Conservation (phyloP, 345 rosid genomes). For the Erucastrum elatum region DNA sequence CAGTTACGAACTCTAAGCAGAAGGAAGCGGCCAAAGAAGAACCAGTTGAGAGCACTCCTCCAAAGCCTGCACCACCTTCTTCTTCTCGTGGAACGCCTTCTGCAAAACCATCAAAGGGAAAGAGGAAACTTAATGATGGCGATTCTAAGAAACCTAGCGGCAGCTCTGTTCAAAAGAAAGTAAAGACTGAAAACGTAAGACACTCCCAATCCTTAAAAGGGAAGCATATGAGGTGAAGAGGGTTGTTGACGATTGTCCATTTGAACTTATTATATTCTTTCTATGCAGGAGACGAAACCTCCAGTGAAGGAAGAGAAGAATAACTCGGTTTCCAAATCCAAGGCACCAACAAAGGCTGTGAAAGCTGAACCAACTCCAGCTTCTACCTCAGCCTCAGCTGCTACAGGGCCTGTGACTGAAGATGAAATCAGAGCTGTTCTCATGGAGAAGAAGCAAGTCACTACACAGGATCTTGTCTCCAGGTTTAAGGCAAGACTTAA, state of each 20-base stretch:
- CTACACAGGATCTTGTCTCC: conserved; percentile 93
- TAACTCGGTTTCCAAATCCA: conserved; percentile 47
- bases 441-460: conserved; percentile 72
- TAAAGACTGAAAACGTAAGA: conserved; percentile 78
- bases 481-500: conserved; percentile 78
- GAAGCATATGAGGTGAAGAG: neutral
- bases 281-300: conserved; percentile 56
- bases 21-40: conserved; percentile 80
- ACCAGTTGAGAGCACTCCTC: conserved; percentile 66
- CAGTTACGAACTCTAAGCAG: conserved; percentile 63
- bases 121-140: conserved; percentile 75
- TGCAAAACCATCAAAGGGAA: conserved; percentile 81
- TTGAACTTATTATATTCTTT: conserved; percentile 3
- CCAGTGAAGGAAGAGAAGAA: conserved; percentile 51
- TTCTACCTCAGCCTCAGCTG: conserved; percentile 40
- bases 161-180: conserved; percentile 71
- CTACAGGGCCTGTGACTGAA: conserved; percentile 80
- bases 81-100: conserved; percentile 69
- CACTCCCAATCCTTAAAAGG: neutral
- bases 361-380: conserved; percentile 46
- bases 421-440: conserved; percentile 86
- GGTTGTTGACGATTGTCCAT: neutral
- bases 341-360: conserved; percentile 40
- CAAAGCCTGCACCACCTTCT: conserved; percentile 63
- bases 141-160: conserved; percentile 59